Evolutionary conservation across 352 stramenopile genomes (phyloP), one percentile per base, ranked within the genome.

Genomic region (Globisporangium irregulare): DNA sequence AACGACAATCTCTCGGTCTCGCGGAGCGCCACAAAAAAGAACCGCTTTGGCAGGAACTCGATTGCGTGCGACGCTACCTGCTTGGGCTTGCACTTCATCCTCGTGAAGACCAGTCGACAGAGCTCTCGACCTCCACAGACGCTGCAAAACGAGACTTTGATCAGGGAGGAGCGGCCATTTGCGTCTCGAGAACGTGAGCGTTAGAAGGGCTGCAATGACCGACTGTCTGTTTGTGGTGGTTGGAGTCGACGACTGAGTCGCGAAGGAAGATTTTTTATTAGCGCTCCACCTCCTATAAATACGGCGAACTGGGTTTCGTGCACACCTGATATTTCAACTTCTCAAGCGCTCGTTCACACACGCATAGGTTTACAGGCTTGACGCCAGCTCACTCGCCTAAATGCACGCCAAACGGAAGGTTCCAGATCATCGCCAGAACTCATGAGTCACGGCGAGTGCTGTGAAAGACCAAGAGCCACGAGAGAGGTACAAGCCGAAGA

Each of bases 1-100:
- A 79, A 51, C 0, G 56, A 76, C 48, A 64, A 67, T 15, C 62
- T 67, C 10, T 68, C 60, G 36, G 73, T 76, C 48, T 89, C 81
- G 9, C 63, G 76, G 41, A 85, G 36, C 3, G 87, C 62, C 32
- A 89, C 58, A 8, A 90, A 76, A 66, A 81, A 92, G 58, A 92
- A 91, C 34, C 70, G 65, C 46, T 58, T 51, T 0, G 81, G 76
- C 14, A 86, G 62, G 60, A 92, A 89, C 71, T 90, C 84, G 51
- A 92, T 89, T 1, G 82, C 73, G 3, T 63, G 68, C 8, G 79
- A 62, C 15, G 74, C 62, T 12, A 83, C 61, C 48, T 62, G 61
- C 29, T 59, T 60, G 10, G 81, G 64, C 14, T 73, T 73, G 62
- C 76, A 76, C 71, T 82, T 90, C 84, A 92, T 92, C 12, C 25